Conservation (phyloP, 208 protist species). For the Acanthamoeba sp. region DNA sequence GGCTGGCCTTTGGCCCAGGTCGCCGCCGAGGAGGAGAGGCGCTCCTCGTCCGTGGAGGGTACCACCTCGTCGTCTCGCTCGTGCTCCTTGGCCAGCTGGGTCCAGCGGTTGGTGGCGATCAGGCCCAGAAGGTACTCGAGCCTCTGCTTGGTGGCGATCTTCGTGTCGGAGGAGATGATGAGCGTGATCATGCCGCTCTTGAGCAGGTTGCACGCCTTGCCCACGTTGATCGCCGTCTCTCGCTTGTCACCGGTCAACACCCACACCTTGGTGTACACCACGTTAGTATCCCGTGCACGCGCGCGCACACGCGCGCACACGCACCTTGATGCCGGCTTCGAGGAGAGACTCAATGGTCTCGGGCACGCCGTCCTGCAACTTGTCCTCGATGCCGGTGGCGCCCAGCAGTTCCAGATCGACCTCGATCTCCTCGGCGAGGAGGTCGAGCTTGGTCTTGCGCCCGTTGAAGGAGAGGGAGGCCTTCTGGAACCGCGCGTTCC, state of each 20-base stretch:
- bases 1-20: neutral
- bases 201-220: slow-evolving; percentile 86
- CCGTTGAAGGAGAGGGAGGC: slow-evolving; percentile 42
- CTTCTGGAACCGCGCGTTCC: slow-evolving; percentile 60
- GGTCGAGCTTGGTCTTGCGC: slow-evolving; percentile 69
- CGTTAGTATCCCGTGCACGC: too few relatives aligned
- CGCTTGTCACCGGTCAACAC: slow-evolving; percentile 99
- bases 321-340: slow-evolving; percentile 87
- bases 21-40: neutral
- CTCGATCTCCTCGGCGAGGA: slow-evolving; percentile 89
- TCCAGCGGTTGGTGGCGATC: neutral
- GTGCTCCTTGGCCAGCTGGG: neutral
- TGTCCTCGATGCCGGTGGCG: slow-evolving; percentile 96
- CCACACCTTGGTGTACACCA: too few relatives aligned
- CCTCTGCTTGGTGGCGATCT: slow-evolving; percentile 25
- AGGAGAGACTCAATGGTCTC: slow-evolving; percentile 93
- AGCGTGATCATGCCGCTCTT: slow-evolving; percentile 45
- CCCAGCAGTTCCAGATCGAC: slow-evolving; percentile 91
- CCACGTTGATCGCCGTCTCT: slow-evolving; percentile 98
- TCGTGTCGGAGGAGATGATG: slow-evolving; percentile 16
- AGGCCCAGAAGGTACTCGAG: slow-evolving; percentile 41
- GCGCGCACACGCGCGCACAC: slow-evolving; percentile 96
- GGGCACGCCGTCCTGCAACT: slow-evolving; percentile 95
- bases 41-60: neutral
- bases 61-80: slow-evolving; percentile 14